Evolutionary conservation across 305 asterid genomes (phyloP), one percentile per base, ranked within the genome.

Genomic region (Withania somnifera): DNA sequence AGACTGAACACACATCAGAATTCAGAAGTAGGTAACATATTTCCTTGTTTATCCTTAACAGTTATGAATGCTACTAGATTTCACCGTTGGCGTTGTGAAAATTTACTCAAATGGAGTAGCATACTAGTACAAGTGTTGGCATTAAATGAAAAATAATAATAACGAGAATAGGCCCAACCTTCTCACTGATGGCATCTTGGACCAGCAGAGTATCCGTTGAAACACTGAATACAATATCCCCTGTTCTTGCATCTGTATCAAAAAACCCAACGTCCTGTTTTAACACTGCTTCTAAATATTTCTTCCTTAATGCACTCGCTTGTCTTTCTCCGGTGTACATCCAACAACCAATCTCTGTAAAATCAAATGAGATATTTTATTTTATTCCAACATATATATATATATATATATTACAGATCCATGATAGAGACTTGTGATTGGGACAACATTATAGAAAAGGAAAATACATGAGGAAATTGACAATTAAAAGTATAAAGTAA

Each of bases 121-220:
- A n/a, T n/a, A 26, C 57, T 14, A 58, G 66, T 57, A 42, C 34
- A 10, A 40, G 76, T 40, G 3, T 6, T 57, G 11, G n/a, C 63
- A 61, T 58, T 76, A 38, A 77, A 75, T 76, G 64, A 11, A 17
- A 63, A 50, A 85, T 28, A 64, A 42, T 40, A 84, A 20, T 30
- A 61, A 66, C 22, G 15, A 32, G 64, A 77, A 58, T n/a, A n/a
- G n/a, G 20, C 3, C 3, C 24, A 77, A 91, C 98, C 98, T 95
- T 97, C 90, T 97, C 99, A 83, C 99, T 97, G 77, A 97, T 97
- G 90, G 99, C 99, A 89, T 97, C 99, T 88, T 97, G 99, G 53
- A 97, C 99, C 76, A 95, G 97, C 22, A 97, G 94, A 64, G 99
- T 97, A 83, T 97, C 99, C 11, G 99, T 97, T 26, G 99, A 97